These are phyloP conservation scores for Termitomyces heimii DNA, from an alignment of 768 basidiomycete genomes.

Conservation along the genomic window DNA sequence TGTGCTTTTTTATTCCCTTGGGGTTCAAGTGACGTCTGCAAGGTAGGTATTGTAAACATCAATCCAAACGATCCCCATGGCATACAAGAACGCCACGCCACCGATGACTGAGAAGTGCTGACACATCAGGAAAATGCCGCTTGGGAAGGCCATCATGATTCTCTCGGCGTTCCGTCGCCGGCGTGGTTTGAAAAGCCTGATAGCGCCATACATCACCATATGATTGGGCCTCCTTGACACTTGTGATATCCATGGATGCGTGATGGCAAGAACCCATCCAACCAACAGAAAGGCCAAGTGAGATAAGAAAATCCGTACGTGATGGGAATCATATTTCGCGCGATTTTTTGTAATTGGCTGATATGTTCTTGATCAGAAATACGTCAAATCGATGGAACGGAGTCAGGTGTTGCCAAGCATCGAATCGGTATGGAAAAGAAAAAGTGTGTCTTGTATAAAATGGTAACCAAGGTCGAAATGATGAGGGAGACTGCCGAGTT, in stretches of 20 bases:
- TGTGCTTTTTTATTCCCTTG: background rate
- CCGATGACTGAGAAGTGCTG: constrained; percentile 1
- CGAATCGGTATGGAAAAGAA: background rate
- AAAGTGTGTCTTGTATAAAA: background rate
- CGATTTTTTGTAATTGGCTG: background rate
- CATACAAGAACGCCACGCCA: background rate
- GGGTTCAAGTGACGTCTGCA: background rate
- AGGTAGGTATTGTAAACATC: background rate
- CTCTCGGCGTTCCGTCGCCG: background rate
- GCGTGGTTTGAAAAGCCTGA: too few species aligned
- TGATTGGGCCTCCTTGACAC: background rate
- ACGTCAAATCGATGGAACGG: background rate
- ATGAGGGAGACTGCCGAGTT: background rate
- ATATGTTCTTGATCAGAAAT: background rate
- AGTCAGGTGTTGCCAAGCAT: background rate
- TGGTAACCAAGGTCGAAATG: background rate
- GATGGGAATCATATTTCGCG: background rate
- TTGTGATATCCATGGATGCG: constrained; percentile 1
- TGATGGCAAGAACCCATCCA: background rate
- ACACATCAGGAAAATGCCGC: background rate
- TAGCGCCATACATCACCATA: too few species aligned
- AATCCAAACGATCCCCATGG: background rate
- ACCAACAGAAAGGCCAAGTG: background rate
- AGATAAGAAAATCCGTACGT: background rate
- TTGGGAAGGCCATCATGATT: background rate